Percentiles rank a stretch among this genome's conserved stretches.
phyloP scores from a whole-genome alignment of 345 rosid species.

The Dovyalis caffra region DNA sequence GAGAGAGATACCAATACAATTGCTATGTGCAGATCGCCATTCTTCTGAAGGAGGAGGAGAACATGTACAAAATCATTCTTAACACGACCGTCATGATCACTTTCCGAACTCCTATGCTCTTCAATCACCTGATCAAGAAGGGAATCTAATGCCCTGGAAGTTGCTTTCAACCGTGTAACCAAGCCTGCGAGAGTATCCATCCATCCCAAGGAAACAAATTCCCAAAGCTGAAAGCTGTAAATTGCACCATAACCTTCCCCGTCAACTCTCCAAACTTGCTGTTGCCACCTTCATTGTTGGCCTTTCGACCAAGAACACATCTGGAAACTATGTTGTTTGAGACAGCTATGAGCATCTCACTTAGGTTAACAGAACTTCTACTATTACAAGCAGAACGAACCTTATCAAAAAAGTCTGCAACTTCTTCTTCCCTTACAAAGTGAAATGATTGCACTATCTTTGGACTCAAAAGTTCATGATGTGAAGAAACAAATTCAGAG shows the following conservation, averaged over 20 bases:
- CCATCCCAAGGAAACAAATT: constrained; percentile 18
- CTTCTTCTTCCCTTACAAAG: constrained; percentile 26
- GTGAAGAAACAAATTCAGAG: too few relatives aligned
- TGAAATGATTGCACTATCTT: constrained; percentile 24
- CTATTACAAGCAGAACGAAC: not conserved
- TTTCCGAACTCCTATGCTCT: constrained; percentile 2
- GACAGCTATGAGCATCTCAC: constrained; percentile 1
- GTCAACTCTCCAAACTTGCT: constrained; percentile 13
- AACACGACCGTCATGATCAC: not conserved
- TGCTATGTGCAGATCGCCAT: constrained; percentile 8
- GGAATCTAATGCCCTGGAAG: not conserved
- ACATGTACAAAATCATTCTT: constrained; percentile 13
- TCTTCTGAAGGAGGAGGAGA: constrained; percentile 7
- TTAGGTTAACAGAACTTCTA: not conserved
- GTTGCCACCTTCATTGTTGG: constrained; percentile 14
- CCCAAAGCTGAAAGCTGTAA: constrained; percentile 7
- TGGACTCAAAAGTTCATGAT: constrained; percentile 23
- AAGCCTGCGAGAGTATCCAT: constrained; percentile 21
- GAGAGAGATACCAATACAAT: constrained; percentile 4
- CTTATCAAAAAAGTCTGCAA: constrained; percentile 6
- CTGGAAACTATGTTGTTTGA: constrained; percentile 16
- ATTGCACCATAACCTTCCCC: constrained; percentile 2
- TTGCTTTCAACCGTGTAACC: not conserved
- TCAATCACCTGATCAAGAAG: constrained; percentile 23
- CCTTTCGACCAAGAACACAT: constrained; percentile 22